Conservation (phyloP, 1,284 basidiomycete genomes). For the Paramarasmius palmivorus region DNA sequence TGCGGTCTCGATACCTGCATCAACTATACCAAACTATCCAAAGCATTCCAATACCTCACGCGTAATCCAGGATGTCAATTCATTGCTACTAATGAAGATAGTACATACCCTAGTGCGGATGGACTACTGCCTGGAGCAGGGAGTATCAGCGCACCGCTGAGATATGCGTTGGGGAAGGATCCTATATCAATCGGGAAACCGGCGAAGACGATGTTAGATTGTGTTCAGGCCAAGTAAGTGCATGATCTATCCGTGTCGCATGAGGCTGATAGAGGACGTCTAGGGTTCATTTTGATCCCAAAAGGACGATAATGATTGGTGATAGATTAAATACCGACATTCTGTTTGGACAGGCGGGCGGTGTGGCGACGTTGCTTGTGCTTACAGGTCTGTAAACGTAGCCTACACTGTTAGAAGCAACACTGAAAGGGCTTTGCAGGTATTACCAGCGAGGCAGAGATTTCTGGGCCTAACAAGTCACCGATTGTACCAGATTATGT, state of each 20-base stretch:
- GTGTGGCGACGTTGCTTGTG: slow-evolving; percentile 87
- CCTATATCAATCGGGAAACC: slow-evolving; percentile 92
- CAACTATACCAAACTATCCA: slow-evolving; percentile 93
- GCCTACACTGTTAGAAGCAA: too few relatives aligned
- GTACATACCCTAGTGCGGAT: slow-evolving; percentile 81
- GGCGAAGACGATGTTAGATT: slow-evolving; percentile 89
- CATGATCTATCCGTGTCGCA: background rate
- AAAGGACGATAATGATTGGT: slow-evolving; percentile 91
- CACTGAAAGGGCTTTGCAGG: too few relatives aligned
- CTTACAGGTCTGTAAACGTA: slow-evolving; percentile 69
- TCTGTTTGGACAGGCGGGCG: slow-evolving; percentile 85
- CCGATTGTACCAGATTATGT: too few relatives aligned
- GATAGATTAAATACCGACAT: slow-evolving; percentile 96
- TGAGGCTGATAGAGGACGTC: background rate
- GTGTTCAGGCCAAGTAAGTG: slow-evolving; percentile 89
- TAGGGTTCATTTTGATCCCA: slow-evolving; percentile 84
- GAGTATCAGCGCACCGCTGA: slow-evolving; percentile 80
- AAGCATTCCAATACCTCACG: slow-evolving; percentile 90
- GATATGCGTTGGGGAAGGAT: slow-evolving; percentile 69
- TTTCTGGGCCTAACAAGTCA: too few relatives aligned
- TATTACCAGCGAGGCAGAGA: too few relatives aligned
- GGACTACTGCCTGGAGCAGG: slow-evolving; percentile 90
- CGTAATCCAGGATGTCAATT: slow-evolving; percentile 82
- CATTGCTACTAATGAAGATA: slow-evolving; percentile 92
- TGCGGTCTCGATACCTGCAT: slow-evolving; percentile 82